A percentile compares a stretch with the other conserved stretches of the same genome.
These are phyloP conservation scores for Lactuca sativa DNA, from an alignment of 129 eudicot genomes.

Conservation along the genomic window DNA sequence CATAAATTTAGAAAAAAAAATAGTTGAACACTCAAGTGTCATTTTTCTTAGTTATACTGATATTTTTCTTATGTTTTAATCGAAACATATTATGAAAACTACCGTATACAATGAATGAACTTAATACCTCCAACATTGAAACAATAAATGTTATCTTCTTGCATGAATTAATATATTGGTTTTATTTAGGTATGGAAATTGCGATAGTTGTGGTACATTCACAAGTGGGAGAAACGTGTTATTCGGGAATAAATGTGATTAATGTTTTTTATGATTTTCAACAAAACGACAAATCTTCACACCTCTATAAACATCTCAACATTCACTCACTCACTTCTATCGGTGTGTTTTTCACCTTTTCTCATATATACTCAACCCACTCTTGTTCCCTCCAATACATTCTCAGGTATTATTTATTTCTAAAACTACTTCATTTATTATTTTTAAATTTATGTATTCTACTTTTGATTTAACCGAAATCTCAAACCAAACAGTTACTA, in stretches of 20 bases:
- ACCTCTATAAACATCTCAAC: background rate
- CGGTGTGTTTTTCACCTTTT: background rate
- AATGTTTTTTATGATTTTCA: background rate
- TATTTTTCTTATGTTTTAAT: no score
- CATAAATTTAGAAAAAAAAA: no score
- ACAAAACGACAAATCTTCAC: background rate
- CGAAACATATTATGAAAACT: no score
- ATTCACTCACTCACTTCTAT: background rate
- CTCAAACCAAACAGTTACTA: background rate
- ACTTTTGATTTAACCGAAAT: no score
- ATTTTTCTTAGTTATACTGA: no score
- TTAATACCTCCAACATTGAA: no score
- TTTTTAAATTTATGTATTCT: background rate
- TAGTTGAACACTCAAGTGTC: background rate
- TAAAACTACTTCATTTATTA: background rate
- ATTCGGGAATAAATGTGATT: constrained; percentile 1
- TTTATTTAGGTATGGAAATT: background rate
- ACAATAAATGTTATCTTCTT: background rate
- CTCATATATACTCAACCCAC: background rate
- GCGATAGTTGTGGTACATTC: background rate
- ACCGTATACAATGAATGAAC: background rate
- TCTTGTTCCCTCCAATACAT: background rate
- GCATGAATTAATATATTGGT: background rate
- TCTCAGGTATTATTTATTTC: background rate
- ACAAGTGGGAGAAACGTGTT: constrained; percentile 9